phyloP scores from a whole-genome alignment of 129 eudicot species.

The Apium graveolens region DNA sequence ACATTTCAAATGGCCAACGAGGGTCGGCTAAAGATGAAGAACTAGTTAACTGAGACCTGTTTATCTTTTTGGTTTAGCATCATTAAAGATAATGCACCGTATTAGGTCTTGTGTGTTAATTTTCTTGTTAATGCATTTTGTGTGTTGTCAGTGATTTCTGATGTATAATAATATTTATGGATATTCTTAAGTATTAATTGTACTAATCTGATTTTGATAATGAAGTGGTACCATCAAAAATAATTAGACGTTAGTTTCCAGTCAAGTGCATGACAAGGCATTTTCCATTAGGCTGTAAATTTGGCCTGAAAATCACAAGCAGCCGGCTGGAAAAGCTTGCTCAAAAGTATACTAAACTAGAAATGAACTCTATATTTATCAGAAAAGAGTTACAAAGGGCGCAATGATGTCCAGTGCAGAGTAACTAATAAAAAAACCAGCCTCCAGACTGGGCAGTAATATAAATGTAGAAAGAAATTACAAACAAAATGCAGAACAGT shows the following conservation, averaged over 20 bases:
- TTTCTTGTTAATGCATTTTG: background rate
- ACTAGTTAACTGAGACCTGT: constrained; percentile 19
- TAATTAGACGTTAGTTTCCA: background rate
- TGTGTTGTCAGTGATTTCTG: background rate
- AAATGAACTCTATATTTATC: background rate
- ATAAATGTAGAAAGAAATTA: background rate
- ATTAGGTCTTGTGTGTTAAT: constrained; percentile 11
- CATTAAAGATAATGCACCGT: constrained; percentile 20
- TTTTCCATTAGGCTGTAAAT: background rate
- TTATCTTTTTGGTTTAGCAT: constrained; percentile 14
- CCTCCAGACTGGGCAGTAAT: background rate
- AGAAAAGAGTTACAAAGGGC: background rate
- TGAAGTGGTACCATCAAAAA: background rate
- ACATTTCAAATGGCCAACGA: constrained; percentile 80
- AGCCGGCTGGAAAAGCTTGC: background rate
- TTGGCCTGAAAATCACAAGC: background rate
- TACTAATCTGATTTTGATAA: background rate
- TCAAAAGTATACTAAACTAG: background rate
- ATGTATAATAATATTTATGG: background rate
- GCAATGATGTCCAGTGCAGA: background rate
- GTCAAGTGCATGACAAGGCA: background rate
- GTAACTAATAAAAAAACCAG: background rate
- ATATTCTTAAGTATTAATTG: background rate
- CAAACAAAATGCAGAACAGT: background rate
- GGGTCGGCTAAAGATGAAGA: constrained; percentile 46